A percentile compares a stretch with the other conserved stretches of the same genome.
Evolutionary conservation across 2,329 filamentous ascomycete genomes (phyloP).

Genomic region (Microascus cirrosus): DNA sequence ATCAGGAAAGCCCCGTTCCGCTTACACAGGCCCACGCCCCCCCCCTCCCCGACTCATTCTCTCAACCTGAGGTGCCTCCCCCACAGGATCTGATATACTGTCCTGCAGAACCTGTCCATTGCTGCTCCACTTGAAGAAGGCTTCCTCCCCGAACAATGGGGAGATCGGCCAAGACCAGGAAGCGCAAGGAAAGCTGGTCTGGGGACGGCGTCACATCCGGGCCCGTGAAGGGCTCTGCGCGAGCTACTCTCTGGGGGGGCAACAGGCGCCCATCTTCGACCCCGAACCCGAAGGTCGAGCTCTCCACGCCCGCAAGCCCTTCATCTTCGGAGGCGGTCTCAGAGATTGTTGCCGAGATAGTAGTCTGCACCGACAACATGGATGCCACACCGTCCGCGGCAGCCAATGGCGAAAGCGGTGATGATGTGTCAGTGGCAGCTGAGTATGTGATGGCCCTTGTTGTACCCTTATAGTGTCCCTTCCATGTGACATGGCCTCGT

Average conservation of each 20-base stretch:
- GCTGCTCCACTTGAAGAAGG: background rate
- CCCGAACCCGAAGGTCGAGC: background rate
- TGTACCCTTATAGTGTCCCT: background rate
- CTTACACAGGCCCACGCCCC: background rate
- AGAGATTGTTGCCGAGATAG: slow-evolving; percentile 28
- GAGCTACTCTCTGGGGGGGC: background rate
- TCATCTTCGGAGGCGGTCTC: slow-evolving; percentile 19
- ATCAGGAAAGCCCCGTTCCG: background rate
- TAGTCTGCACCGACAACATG: slow-evolving; percentile 32
- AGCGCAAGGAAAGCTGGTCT: background rate
- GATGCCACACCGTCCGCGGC: slow-evolving; percentile 7
- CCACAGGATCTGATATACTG: background rate
- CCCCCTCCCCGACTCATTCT: background rate
- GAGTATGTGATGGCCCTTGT: background rate
- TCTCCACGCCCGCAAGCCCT: slow-evolving; percentile 18
- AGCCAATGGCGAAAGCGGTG: slow-evolving; percentile 9
- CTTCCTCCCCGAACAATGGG: background rate
- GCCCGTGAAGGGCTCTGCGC: background rate
- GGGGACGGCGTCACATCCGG: background rate
- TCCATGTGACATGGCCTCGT: background rate
- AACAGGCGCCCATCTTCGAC: background rate
- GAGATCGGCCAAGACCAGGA: slow-evolving; percentile 1
- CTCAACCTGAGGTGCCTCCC: background rate
- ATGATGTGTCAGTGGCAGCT: background rate
- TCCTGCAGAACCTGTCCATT: background rate